These are phyloP conservation scores for Talaromyces atroroseus DNA, from an alignment of 2,329 filamentous ascomycete genomes.

Conservation along the genomic window DNA sequence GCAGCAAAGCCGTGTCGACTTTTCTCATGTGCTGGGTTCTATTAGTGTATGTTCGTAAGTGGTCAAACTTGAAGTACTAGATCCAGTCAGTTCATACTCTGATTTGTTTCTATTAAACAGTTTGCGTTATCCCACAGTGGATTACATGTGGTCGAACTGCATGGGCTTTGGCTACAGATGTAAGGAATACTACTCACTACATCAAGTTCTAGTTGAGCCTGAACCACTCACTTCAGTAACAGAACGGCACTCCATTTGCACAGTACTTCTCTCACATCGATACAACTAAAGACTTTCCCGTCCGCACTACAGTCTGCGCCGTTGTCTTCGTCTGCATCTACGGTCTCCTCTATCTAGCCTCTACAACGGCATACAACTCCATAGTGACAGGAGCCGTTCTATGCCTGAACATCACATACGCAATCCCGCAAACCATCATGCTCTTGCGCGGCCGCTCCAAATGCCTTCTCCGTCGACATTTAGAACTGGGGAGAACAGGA, in stretches of 20 bases:
- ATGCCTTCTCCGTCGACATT: too few relatives aligned
- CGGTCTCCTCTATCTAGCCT: constrained; percentile 45
- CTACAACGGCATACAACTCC: constrained; percentile 38
- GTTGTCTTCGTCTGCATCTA: constrained; percentile 27
- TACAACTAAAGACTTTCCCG: constrained; percentile 19
- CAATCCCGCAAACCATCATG: constrained; percentile 44
- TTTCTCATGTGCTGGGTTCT: constrained; percentile 4
- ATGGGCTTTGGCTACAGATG: constrained; percentile 31
- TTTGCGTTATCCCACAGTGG: neutral
- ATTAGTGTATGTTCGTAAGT: neutral
- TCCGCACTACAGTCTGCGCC: constrained; percentile 24
- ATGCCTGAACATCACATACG: constrained; percentile 45
- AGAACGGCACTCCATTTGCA: constrained; percentile 21
- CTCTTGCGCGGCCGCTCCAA: constrained; percentile 37
- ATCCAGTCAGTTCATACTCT: neutral
- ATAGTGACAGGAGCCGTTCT: constrained; percentile 44
- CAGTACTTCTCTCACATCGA: constrained; percentile 23
- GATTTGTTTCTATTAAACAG: too few relatives aligned
- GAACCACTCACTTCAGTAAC: neutral
- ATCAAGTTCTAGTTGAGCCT: neutral
- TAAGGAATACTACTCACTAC: constrained; percentile 11
- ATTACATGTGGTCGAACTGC: constrained; percentile 24
- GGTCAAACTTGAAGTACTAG: neutral
- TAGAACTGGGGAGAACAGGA: too few relatives aligned
- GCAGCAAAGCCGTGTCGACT: constrained; percentile 18